Conservation (phyloP, 2,329 filamentous ascomycete genomes). For the Xylaria sp. region DNA sequence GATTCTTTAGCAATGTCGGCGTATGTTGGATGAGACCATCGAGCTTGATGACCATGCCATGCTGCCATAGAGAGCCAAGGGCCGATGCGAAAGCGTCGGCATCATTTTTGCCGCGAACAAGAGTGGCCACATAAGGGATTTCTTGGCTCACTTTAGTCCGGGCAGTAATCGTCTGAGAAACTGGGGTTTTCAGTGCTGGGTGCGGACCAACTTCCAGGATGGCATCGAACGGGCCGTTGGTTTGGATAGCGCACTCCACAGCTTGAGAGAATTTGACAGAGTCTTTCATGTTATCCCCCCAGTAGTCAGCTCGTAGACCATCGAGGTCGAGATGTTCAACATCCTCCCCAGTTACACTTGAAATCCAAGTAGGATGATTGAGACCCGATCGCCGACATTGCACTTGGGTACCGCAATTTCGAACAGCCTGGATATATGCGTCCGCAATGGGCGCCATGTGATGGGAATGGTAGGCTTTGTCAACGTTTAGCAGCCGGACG, state of each 20-base stretch:
- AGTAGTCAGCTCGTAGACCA: slow-evolving; percentile 52
- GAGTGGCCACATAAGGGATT: not conserved
- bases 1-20: not conserved
- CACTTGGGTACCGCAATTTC: too few relatives aligned
- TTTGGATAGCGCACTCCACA: slow-evolving; percentile 45
- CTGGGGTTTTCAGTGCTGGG: slow-evolving; percentile 56
- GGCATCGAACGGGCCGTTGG: slow-evolving; percentile 49
- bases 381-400: too few relatives aligned
- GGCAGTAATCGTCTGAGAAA: not conserved
- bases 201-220: slow-evolving; percentile 60
- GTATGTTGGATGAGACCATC: not conserved
- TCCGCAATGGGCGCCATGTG: slow-evolving; percentile 38
- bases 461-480: slow-evolving; percentile 32
- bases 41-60: not conserved
- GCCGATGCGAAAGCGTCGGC: not conserved
- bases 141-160: not conserved
- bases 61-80: not conserved
- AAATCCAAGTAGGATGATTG: too few relatives aligned
- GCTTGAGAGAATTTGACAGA: slow-evolving; percentile 59
- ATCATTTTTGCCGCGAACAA: not conserved
- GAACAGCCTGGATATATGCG: too few relatives aligned
- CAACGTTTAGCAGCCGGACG: slow-evolving; percentile 49
- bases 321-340: too few relatives aligned
- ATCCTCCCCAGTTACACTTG: too few relatives aligned
- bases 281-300: slow-evolving; percentile 58